phyloP scores from a whole-genome alignment of 805 yeast genomes.

The Helenozyma baotianmanensis region DNA sequence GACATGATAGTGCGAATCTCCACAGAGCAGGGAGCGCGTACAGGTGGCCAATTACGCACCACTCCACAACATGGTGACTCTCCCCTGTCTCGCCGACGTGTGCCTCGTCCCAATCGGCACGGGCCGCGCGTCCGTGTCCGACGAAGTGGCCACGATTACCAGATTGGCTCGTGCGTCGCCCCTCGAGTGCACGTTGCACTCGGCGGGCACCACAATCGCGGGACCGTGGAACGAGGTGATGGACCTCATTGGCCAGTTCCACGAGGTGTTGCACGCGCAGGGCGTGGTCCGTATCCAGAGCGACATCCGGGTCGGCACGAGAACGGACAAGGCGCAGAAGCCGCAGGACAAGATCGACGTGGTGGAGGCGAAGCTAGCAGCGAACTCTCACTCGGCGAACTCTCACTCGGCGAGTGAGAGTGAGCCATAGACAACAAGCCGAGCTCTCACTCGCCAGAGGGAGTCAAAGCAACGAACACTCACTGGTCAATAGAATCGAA shows the following conservation, averaged over 20 bases:
- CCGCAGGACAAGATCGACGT: slow-evolving; percentile 69
- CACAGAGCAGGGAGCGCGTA: too few species aligned
- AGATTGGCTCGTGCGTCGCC: slow-evolving; percentile 56
- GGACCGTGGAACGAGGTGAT: slow-evolving; percentile 93
- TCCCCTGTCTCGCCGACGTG: slow-evolving; percentile 78
- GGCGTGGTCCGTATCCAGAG: slow-evolving; percentile 80
- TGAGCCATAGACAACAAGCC: too few species aligned
- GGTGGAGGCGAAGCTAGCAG: slow-evolving; percentile 47
- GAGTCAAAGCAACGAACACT: too few species aligned
- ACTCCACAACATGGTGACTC: slow-evolving; percentile 24
- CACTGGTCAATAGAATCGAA: too few species aligned
- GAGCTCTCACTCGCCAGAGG: too few species aligned
- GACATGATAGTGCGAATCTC: too few species aligned
- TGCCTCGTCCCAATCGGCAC: slow-evolving; percentile 89
- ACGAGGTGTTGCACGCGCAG: slow-evolving; percentile 58
- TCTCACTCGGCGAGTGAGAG: too few species aligned
- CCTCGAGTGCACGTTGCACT: slow-evolving; percentile 67
- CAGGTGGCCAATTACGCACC: too few species aligned
- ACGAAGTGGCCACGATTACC: slow-evolving; percentile 71
- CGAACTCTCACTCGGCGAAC: too few species aligned
- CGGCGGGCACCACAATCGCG: slow-evolving; percentile 89
- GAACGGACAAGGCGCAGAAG: slow-evolving; percentile 68
- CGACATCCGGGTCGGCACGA: slow-evolving; percentile 83
- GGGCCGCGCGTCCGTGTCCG: slow-evolving; percentile 70
- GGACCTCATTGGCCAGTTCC: slow-evolving; percentile 72